These are phyloP conservation scores for Diplodia mutila DNA, from an alignment of 2,329 filamentous ascomycete genomes.

Conservation along the genomic window DNA sequence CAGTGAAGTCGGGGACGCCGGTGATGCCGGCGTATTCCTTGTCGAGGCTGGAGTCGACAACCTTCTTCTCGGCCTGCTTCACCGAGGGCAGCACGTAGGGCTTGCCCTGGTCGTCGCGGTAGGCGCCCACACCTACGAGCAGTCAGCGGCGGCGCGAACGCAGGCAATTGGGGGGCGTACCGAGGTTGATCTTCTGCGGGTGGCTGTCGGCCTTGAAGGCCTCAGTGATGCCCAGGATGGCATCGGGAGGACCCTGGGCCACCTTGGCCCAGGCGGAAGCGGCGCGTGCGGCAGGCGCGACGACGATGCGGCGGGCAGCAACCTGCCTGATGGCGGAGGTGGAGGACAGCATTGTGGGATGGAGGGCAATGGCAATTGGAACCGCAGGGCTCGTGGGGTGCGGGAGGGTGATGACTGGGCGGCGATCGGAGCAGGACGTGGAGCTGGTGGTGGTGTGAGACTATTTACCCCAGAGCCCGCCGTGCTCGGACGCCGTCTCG, in stretches of 20 bases:
- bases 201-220: slow-evolving; percentile 97
- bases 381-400: background rate
- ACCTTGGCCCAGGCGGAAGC: slow-evolving; percentile 90
- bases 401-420: slow-evolving; percentile 18
- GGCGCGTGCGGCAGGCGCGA: slow-evolving; percentile 58
- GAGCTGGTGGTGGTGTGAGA: slow-evolving; percentile 31
- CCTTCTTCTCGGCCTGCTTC: slow-evolving; percentile 82
- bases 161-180: slow-evolving; percentile 50
- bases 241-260: slow-evolving; percentile 80
- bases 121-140: slow-evolving; percentile 83
- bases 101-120: slow-evolving; percentile 97
- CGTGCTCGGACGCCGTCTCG: slow-evolving; percentile 16
- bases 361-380: slow-evolving; percentile 25
- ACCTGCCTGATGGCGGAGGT: slow-evolving; percentile 45
- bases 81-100: slow-evolving; percentile 97
- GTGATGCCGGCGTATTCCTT: slow-evolving; percentile 99
- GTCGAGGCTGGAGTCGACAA: slow-evolving; percentile 77
- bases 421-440: slow-evolving; percentile 19
- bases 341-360: slow-evolving; percentile 42
- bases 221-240: slow-evolving; percentile 78
- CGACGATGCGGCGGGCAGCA: slow-evolving; percentile 39
- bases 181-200: slow-evolving; percentile 96
- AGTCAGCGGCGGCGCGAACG: background rate
- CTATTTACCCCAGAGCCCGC: slow-evolving; percentile 36
- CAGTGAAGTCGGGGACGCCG: slow-evolving; percentile 91